Evolutionary conservation across 768 basidiomycete species (phyloP), one percentile per base, ranked within the genome.

Genomic region (Panellus pusillus): DNA sequence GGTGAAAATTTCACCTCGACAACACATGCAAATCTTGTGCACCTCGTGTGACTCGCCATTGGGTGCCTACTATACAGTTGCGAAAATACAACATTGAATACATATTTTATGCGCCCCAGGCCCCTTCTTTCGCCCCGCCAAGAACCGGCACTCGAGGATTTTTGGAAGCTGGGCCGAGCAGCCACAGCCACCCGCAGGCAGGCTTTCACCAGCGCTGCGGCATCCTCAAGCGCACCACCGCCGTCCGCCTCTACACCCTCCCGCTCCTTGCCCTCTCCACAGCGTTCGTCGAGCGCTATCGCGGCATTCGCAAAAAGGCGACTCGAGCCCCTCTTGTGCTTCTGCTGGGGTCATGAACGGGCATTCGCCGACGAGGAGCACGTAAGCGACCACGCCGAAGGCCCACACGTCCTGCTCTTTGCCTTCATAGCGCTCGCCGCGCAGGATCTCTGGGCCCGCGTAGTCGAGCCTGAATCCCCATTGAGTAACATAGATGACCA

Each of bases 361-460:
- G 65, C 93, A 95, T 73, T 96, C 93, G 6, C 93, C 92, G 18
- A 88, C 82, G 15, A 98, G 80, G 57, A 99, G 82, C 51, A 99
- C 96, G 68, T 94, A 99, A 12, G 87, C 93, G 18, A 99, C 93
- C 19, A 98, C 94, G 13, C 96, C 96, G 55, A 96, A 91, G 0
- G 96, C 96, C 95, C 96, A 99, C 3, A 98, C 90, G 62, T 99
- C 96, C 70, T 98, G 95, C 67, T 96, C 93, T 66, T 94, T 95
- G 32, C 96, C 97, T 59, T 89, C 81, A 68, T 99, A 99, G 45
- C 91, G 82, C 67, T 97, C 93, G 3, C 96, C 96, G 15, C 93
- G 86, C 28, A 99, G 72, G 52, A 99, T 98, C 70, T 99, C 96
- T 36, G 96, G 97, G 9, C 91, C 92, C 14, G 96, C 96, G 66